Conservation (phyloP, 768 basidiomycete species). For the Mycena capillaripes region DNA sequence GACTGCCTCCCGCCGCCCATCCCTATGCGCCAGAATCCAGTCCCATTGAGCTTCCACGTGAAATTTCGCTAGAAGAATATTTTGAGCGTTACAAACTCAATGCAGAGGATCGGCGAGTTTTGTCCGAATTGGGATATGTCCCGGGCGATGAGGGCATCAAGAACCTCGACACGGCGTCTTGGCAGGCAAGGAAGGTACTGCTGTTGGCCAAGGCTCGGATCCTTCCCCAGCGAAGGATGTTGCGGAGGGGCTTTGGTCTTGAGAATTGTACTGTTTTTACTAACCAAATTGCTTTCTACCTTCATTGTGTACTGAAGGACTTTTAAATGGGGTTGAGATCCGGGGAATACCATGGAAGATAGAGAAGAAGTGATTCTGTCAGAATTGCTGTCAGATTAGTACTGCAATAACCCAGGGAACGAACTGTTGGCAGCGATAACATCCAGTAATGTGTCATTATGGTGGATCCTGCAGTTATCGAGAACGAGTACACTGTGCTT, state of each 20-base stretch:
- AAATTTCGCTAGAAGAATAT: conserved; percentile 6
- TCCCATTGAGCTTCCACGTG: neutral
- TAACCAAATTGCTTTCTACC: neutral
- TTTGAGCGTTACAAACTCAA: neutral
- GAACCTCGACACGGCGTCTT: neutral
- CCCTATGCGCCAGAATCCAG: neutral
- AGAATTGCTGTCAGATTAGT: neutral
- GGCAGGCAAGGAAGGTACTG: neutral
- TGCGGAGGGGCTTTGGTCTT: neutral
- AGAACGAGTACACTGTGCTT: conserved; percentile 41
- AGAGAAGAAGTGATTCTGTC: neutral
- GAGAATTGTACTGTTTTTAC: neutral
- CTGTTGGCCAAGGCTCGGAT: neutral
- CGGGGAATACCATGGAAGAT: conserved; percentile 4
- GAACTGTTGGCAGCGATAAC: neutral
- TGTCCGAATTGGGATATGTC: neutral
- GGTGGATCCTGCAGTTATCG: conserved; percentile 46
- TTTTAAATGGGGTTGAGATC: conserved; percentile 12
- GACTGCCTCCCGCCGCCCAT: neutral
- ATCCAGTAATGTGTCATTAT: conserved; percentile 33
- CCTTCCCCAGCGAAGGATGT: conserved; percentile 9
- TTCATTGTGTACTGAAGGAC: conserved; percentile 1
- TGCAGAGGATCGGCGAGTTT: neutral
- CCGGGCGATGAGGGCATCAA: conserved; percentile 4
- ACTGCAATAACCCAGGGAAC: neutral